Percentiles rank a stretch among this genome's conserved stretches.
Evolutionary conservation across 2,329 filamentous ascomycete genomes (phyloP).

Genomic region (Nemania abortiva): DNA sequence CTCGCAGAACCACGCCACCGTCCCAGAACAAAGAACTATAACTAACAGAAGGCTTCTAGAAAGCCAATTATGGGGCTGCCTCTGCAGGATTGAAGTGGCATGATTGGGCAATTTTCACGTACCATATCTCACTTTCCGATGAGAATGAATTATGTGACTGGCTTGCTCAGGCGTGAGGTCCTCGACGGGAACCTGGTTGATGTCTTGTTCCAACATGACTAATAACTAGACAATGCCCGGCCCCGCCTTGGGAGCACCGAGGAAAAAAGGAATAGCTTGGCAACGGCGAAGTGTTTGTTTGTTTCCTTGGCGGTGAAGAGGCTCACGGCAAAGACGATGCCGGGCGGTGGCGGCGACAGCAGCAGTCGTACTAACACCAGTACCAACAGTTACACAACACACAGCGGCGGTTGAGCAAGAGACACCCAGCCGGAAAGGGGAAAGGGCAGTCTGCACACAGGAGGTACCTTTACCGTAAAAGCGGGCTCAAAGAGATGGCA

Average conservation of each 20-base stretch:
- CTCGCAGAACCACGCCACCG: not conserved
- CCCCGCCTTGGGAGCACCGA: constrained; percentile 34
- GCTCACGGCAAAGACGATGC: constrained; percentile 1
- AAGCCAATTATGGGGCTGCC: constrained; percentile 13
- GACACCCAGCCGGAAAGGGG: constrained; percentile 7
- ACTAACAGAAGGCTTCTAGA: constrained; percentile 8
- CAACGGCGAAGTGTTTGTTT: constrained; percentile 13
- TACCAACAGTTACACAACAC: not conserved
- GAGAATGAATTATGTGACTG: constrained; percentile 75
- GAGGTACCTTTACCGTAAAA: constrained; percentile 27
- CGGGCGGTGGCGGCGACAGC: not conserved
- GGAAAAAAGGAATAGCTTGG: constrained; percentile 19
- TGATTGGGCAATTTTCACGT: constrained; percentile 50
- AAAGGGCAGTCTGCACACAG: not conserved
- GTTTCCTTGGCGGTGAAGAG: constrained; percentile 18
- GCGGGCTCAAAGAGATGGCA: constrained; percentile 23
- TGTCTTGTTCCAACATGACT: constrained; percentile 51
- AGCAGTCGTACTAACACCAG: not conserved
- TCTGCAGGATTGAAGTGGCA: constrained; percentile 8
- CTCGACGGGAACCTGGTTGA: constrained; percentile 61
- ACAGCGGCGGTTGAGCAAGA: constrained; percentile 4
- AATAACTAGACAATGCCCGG: constrained; percentile 27
- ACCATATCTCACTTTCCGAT: constrained; percentile 77
- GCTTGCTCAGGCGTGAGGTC: constrained; percentile 74
- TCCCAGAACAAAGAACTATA: constrained; percentile 4